Evolutionary conservation across 2,329 filamentous ascomycete species (phyloP).

Genomic region (Didymella lethalis): DNA sequence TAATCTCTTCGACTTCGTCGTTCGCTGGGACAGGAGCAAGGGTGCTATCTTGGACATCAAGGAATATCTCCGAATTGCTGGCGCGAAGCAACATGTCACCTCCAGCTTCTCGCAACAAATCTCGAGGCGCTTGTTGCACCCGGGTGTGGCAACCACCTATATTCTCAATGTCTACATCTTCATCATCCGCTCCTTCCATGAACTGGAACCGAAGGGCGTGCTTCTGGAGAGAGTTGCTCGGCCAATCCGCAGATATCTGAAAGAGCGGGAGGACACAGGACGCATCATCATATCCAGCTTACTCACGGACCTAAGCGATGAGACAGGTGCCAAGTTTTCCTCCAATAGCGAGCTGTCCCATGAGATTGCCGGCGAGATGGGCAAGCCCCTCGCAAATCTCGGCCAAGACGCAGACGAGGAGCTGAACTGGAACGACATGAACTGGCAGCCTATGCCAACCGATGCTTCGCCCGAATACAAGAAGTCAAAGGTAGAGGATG

Average conservation of each 20-base stretch:
- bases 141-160: constrained; percentile 76
- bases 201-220: constrained; percentile 78
- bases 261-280: constrained; percentile 78
- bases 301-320: constrained; percentile 67
- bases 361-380: constrained; percentile 71
- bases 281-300: constrained; percentile 78
- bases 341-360: constrained; percentile 71
- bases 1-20: constrained; percentile 80
- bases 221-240: constrained; percentile 77
- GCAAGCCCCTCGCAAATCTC: constrained; percentile 65
- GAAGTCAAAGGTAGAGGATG: constrained; percentile 85
- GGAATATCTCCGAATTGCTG: constrained; percentile 72
- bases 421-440: constrained; percentile 89
- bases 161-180: constrained; percentile 80
- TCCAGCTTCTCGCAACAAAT: constrained; percentile 72
- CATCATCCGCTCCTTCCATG: constrained; percentile 79
- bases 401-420: constrained; percentile 64
- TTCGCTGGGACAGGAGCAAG: constrained; percentile 74
- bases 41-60: constrained; percentile 78
- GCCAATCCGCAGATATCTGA: constrained; percentile 77
- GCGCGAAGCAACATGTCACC: constrained; percentile 73
- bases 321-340: constrained; percentile 54
- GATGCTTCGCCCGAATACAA: constrained; percentile 92
- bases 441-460: constrained; percentile 90
- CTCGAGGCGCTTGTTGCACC: constrained; percentile 73